These are phyloP conservation scores for Saccharomyces hybrid DNA, from an alignment of 1,139 yeast genomes.

Conservation along the genomic window DNA sequence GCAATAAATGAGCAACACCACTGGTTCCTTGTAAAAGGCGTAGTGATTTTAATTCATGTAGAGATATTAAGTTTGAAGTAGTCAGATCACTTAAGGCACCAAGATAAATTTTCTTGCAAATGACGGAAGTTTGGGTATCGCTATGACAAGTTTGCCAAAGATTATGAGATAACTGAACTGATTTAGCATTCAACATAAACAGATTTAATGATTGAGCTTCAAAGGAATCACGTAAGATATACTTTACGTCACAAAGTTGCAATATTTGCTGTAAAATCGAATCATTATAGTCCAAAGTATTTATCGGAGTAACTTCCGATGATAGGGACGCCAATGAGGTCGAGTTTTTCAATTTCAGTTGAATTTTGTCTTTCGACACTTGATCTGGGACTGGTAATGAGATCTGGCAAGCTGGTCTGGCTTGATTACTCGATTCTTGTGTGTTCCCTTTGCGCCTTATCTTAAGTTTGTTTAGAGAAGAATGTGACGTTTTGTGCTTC, in stretches of 20 bases:
- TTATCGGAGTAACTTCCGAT: slow-evolving; percentile 21
- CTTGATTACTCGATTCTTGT: slow-evolving; percentile 11
- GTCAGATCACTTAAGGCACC: slow-evolving; percentile 14
- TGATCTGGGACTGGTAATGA: slow-evolving; percentile 52
- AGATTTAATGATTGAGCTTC: slow-evolving; percentile 16
- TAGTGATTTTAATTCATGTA: slow-evolving; percentile 12
- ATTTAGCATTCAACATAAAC: slow-evolving; percentile 20
- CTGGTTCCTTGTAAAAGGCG: neutral
- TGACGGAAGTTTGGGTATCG: slow-evolving; percentile 3
- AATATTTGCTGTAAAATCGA: slow-evolving; percentile 22
- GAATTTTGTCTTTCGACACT: slow-evolving; percentile 46
- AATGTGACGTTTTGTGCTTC: slow-evolving; percentile 29
- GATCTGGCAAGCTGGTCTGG: slow-evolving; percentile 29
- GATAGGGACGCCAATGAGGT: slow-evolving; percentile 42
- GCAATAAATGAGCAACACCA: neutral
- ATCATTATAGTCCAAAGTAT: slow-evolving; percentile 23
- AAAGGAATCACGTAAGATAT: neutral
- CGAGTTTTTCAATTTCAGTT: slow-evolving; percentile 45
- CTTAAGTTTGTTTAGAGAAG: slow-evolving; percentile 28
- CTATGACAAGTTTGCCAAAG: slow-evolving; percentile 13
- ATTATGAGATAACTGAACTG: slow-evolving; percentile 13
- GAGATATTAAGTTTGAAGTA: slow-evolving; percentile 19
- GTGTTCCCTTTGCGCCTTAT: slow-evolving; percentile 23
- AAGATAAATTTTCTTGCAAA: slow-evolving; percentile 20
- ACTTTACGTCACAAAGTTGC: slow-evolving; percentile 22